Evolutionary conservation across 164 flowering plant genomes (phyloP).

Genomic region (Aristolochia californica): DNA sequence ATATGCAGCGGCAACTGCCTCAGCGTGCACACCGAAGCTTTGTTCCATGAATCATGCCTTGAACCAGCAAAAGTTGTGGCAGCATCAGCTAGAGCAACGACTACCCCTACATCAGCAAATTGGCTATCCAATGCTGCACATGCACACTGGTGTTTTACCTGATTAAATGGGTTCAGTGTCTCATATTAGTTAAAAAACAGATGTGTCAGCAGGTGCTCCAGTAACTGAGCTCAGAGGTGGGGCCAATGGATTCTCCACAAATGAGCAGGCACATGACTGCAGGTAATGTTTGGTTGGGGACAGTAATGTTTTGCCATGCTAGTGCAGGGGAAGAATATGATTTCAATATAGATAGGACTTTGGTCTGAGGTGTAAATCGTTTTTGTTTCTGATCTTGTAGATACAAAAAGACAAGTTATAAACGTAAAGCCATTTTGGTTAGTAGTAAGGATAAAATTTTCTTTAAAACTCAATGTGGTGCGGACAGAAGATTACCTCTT

Average conservation of each 20-base stretch:
- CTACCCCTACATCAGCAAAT: constrained; percentile 26
- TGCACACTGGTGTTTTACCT: background rate
- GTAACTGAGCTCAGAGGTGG: constrained; percentile 48
- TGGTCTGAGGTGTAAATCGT: too few relatives aligned
- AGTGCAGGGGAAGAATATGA: too few relatives aligned
- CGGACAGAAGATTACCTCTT: too few relatives aligned
- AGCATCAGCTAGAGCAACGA: constrained; percentile 4
- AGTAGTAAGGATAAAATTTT: too few relatives aligned
- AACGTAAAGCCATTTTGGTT: too few relatives aligned
- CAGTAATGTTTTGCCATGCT: constrained; percentile 46
- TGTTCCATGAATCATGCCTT: constrained; percentile 39
- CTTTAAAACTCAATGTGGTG: too few relatives aligned
- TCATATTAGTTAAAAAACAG: constrained; percentile 45
- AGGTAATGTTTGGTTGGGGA: constrained; percentile 54
- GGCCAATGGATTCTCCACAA: too few relatives aligned
- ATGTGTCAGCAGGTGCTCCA: constrained; percentile 50
- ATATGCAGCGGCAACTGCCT: constrained; percentile 38
- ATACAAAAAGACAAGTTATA: too few relatives aligned
- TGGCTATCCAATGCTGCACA: constrained; percentile 43
- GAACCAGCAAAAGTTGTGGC: constrained; percentile 42
- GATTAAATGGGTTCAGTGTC: constrained; percentile 18
- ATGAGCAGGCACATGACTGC: constrained; percentile 35
- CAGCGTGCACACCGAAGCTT: constrained; percentile 72
- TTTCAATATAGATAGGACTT: too few relatives aligned
- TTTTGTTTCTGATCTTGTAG: too few relatives aligned